Evolutionary conservation across 257 asterid genomes (phyloP).

Genomic region (Solanum verrucosum): DNA sequence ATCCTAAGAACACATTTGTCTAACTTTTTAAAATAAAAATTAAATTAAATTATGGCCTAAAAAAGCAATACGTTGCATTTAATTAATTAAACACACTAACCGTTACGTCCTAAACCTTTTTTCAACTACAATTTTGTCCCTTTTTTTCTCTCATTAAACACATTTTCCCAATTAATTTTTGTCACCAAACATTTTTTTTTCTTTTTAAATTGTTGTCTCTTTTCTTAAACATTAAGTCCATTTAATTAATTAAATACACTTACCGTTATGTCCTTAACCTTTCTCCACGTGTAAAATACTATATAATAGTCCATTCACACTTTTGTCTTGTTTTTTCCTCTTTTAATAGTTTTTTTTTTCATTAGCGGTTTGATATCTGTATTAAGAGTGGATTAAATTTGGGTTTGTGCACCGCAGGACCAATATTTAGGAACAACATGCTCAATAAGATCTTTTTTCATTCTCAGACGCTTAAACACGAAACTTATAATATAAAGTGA

Average conservation of each 20-base stretch:
- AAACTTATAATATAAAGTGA: background rate
- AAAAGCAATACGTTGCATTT: background rate
- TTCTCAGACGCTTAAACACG: rapidly evolving
- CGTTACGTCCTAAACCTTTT: background rate
- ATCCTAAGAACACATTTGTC: background rate
- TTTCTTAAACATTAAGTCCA: background rate
- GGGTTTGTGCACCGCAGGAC: rapidly evolving
- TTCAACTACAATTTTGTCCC: background rate
- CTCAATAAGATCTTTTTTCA: background rate
- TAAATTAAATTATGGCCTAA: background rate
- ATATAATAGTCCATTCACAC: background rate
- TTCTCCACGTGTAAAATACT: background rate
- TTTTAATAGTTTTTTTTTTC: too few species aligned
- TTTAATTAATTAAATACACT: background rate
- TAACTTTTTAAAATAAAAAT: background rate
- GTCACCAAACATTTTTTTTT: background rate
- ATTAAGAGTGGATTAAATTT: background rate
- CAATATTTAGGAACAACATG: background rate
- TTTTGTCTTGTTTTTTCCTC: background rate
- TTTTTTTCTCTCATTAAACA: background rate
- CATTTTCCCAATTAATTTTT: background rate
- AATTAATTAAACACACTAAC: background rate
- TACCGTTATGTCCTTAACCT: background rate
- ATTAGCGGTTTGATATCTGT: rapidly evolving
- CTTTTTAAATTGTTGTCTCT: background rate